These are phyloP conservation scores for Apodospora peruviana DNA, from an alignment of 495 filamentous ascomycete species.

Conservation along the genomic window DNA sequence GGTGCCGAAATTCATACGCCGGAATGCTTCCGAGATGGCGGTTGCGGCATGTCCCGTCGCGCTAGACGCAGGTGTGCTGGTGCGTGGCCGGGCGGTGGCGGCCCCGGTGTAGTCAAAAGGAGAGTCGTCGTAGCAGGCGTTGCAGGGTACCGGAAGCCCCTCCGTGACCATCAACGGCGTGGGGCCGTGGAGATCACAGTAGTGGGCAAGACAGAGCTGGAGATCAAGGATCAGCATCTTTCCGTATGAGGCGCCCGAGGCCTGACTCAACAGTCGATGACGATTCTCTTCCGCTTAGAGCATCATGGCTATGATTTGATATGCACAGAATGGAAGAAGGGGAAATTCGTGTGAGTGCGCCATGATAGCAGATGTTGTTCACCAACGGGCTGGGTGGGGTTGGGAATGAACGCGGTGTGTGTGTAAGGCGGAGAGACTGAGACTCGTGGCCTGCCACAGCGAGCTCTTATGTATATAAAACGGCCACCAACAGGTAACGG, in stretches of 20 bases:
- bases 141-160: constrained; percentile 71
- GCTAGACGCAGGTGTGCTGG: constrained; percentile 22
- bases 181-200: constrained; percentile 92
- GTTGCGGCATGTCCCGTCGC: constrained; percentile 24
- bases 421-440: background rate
- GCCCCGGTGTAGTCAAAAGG: constrained; percentile 3
- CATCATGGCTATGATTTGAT: no score
- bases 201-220: constrained; percentile 91
- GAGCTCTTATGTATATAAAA: no score
- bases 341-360: background rate
- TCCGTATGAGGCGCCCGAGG: background rate
- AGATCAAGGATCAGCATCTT: constrained; percentile 35
- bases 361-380: background rate
- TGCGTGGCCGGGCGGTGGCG: constrained; percentile 24
- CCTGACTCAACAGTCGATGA: no score
- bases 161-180: constrained; percentile 95
- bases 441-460: background rate
- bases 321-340: no score
- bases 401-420: background rate
- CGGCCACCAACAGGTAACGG: background rate
- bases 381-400: background rate
- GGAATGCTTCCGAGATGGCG: constrained; percentile 33
- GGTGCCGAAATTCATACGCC: constrained; percentile 32
- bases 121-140: constrained; percentile 59
- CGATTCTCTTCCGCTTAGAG: no score